These are phyloP conservation scores for Aspergillus sp. DNA, from an alignment of 2,329 filamentous ascomycete species.

Conservation along the genomic window DNA sequence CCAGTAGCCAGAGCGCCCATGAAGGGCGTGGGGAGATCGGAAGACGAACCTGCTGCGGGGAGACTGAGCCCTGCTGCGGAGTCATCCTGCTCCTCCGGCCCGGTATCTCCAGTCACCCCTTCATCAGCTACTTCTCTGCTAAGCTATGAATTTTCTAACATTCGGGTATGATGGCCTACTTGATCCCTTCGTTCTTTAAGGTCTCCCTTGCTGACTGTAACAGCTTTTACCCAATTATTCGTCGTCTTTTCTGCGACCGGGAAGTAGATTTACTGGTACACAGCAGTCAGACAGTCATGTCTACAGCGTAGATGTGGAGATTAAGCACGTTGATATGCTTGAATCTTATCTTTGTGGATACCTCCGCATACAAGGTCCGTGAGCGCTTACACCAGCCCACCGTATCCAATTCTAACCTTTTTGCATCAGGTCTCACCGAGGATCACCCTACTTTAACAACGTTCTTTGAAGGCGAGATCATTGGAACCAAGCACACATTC, in stretches of 20 bases:
- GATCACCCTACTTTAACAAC: constrained; percentile 97
- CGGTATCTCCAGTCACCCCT: constrained; percentile 35
- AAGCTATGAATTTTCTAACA: constrained; percentile 57
- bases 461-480: constrained; percentile 97
- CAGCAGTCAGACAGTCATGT: constrained; percentile 91
- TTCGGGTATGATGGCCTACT: constrained; percentile 48
- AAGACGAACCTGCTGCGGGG: constrained; percentile 34
- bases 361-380: constrained; percentile 84
- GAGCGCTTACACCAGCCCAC: constrained; percentile 2
- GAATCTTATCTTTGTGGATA: constrained; percentile 96
- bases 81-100: constrained; percentile 31
- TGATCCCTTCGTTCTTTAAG: constrained; percentile 4
- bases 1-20: constrained; percentile 18
- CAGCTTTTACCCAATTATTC: constrained; percentile 76
- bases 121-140: constrained; percentile 48
- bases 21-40: constrained; percentile 30
- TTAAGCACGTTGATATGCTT: constrained; percentile 92
- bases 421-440: constrained; percentile 73
- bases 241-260: constrained; percentile 81
- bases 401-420: background rate
- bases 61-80: constrained; percentile 38
- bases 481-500: constrained; percentile 93
- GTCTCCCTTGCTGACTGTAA: constrained; percentile 20
- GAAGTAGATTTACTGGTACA: constrained; percentile 84
- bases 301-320: constrained; percentile 95